Evolutionary conservation across 306 rosid genomes (phyloP).

Genomic region (Quercus mongolica): DNA sequence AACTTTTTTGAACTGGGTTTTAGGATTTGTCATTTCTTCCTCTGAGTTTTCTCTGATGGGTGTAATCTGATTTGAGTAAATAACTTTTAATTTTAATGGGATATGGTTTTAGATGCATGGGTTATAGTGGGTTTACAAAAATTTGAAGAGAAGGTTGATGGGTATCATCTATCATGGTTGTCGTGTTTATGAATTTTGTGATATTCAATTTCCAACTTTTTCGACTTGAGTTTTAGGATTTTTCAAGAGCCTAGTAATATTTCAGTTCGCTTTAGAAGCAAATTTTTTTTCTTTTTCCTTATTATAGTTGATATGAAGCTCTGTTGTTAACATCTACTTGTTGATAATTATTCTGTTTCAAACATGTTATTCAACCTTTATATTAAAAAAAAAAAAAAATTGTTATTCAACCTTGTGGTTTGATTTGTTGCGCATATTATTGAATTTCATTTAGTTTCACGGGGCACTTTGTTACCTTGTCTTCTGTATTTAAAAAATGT

Average conservation of each 20-base stretch:
- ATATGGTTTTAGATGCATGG: not conserved
- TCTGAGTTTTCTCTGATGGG: no score
- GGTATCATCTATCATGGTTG: no score
- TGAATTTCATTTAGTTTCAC: not conserved
- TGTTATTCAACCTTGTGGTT: not conserved
- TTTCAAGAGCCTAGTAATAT: not conserved
- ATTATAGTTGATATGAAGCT: no score
- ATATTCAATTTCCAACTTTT: not conserved
- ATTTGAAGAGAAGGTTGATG: not conserved
- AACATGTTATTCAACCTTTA: no score
- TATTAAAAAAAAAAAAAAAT: no score
- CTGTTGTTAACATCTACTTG: no score
- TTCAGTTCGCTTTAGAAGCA: not conserved
- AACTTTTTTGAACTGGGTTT: not conserved
- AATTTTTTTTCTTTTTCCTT: not conserved
- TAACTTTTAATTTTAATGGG: not conserved
- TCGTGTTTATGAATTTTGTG: not conserved
- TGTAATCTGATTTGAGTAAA: not conserved
- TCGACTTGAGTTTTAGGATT: not conserved
- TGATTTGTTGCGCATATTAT: not conserved
- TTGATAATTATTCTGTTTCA: no score
- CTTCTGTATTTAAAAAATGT: not conserved
- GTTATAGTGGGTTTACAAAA: not conserved
- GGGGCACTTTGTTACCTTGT: not conserved
- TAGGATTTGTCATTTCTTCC: not conserved